phyloP scores from a whole-genome alignment of 2,329 filamentous ascomycete species.

The Epichloe scottii region DNA sequence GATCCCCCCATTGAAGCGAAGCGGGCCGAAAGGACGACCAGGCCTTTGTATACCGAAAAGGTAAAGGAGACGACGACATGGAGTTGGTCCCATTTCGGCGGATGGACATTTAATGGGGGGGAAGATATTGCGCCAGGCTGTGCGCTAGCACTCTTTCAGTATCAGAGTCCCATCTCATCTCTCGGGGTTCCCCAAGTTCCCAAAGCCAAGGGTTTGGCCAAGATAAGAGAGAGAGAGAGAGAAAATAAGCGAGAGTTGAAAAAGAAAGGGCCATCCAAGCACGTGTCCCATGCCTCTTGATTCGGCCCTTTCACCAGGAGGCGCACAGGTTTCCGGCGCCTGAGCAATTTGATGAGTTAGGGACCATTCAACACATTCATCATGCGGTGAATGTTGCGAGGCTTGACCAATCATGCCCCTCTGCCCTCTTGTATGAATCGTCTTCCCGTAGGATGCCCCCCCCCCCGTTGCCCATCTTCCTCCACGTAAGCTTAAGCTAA shows the following conservation, averaged over 20 bases:
- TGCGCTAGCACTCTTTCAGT: too few species aligned
- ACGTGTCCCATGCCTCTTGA: constrained; percentile 5
- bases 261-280: background rate
- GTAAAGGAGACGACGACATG: background rate
- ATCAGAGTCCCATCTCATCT: too few species aligned
- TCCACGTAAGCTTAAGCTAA: constrained; percentile 1
- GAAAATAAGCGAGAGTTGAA: too few species aligned
- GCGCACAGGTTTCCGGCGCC: constrained; percentile 1
- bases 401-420: background rate
- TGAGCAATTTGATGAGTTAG: background rate
- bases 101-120: background rate
- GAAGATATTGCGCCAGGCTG: background rate
- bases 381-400: background rate
- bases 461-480: background rate
- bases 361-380: background rate
- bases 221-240: background rate
- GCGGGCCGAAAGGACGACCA: background rate
- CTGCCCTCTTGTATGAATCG: background rate
- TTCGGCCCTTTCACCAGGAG: constrained; percentile 9
- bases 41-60: background rate
- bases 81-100: background rate
- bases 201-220: background rate
- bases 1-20: too few species aligned
- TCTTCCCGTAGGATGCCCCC: background rate
- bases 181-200: background rate